Base-by-base conservation (phyloP, 2,329 filamentous ascomycete genomes). In the Diplodia seriata region DNA sequence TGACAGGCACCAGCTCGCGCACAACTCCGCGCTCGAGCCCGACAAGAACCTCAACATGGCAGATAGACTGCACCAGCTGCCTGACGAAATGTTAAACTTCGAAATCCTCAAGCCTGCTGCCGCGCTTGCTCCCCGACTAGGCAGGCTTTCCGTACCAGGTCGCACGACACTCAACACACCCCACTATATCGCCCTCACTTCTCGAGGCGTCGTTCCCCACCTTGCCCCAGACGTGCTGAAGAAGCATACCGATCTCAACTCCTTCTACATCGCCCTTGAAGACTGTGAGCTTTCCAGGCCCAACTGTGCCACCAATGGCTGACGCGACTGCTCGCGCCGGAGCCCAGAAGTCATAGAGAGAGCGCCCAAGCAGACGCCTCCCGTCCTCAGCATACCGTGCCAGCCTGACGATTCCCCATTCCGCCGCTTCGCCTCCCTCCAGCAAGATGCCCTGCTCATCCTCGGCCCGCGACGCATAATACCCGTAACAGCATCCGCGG, bases 121-220 rank as follows among this genome's bases (percentile, higher is more conserved):
- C 51, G 69, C 73, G 20, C 71, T 79, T n/a, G 82, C 81, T 26
- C 86, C 91, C 43, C 87, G 93, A 64, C 80, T 94, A 9, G 93
- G 91, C 4, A 84, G 83, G 64, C 80, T 98, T 29, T 80, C 84
- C 4, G 77, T 95, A 6, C 83, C 81, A 78, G 73, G 88, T 80
- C 85, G 91, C 69, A 86, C 84, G 70, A 79, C 85, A n/a, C 84
- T 97, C 71, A 82, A 91, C 23, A 99, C 95, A 36, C 95, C 95
- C 53, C 90, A 91, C 76, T 97, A 91, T 78, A 82, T 97, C 68
- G 90, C 88, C 62, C 84, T 91, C 71, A 91, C 91, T 3, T 97
- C 95, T 40, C 87, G 95, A 74, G 95, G 95, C 26, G 87, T 87
- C 1, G 83, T 98, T 43, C 93, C 95, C 63, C 95, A 99, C 81